These are phyloP conservation scores for Phytophthora macrochlamydospora DNA, from an alignment of 352 stramenopile species.

Conservation along the genomic window DNA sequence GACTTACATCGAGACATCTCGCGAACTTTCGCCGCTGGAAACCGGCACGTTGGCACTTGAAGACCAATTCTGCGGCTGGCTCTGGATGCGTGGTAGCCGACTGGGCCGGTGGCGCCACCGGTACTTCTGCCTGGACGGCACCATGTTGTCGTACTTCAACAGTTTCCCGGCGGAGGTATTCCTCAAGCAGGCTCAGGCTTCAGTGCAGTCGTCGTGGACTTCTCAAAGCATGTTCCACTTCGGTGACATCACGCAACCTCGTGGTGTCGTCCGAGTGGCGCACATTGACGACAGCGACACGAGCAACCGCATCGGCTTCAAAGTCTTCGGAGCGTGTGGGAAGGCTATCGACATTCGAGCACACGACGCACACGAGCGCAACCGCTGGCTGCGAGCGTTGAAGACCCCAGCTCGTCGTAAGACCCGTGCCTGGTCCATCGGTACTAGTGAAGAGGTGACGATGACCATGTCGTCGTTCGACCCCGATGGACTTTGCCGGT, in stretches of 20 bases:
- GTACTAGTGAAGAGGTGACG: constrained; percentile 53
- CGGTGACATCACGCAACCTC: constrained; percentile 56
- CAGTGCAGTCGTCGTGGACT: constrained; percentile 30
- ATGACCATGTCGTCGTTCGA: constrained; percentile 66
- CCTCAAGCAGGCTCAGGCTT: constrained; percentile 52
- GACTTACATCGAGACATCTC: constrained; percentile 36
- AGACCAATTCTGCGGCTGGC: constrained; percentile 79
- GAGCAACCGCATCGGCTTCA: constrained; percentile 63
- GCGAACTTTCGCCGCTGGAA: constrained; percentile 50
- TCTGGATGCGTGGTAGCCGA: constrained; percentile 74
- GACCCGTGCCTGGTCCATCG: constrained; percentile 65
- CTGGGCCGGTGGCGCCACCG: constrained; percentile 73
- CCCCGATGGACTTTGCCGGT: constrained; percentile 49
- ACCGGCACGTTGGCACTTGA: constrained; percentile 51
- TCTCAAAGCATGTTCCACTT: constrained; percentile 45
- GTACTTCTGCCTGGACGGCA: constrained; percentile 75
- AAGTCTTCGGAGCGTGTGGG: constrained; percentile 70
- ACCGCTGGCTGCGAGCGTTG: constrained; percentile 68
- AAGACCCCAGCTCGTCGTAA: constrained; percentile 67
- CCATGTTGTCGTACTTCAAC: constrained; percentile 74
- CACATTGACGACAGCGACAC: constrained; percentile 68
- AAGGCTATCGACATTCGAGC: constrained; percentile 76
- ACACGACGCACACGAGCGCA: constrained; percentile 61
- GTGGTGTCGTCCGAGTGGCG: constrained; percentile 71
- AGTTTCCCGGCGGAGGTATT: constrained; percentile 80